These are phyloP conservation scores for Capsicum pubescens DNA, from an alignment of 257 asterid genomes.

Conservation along the genomic window DNA sequence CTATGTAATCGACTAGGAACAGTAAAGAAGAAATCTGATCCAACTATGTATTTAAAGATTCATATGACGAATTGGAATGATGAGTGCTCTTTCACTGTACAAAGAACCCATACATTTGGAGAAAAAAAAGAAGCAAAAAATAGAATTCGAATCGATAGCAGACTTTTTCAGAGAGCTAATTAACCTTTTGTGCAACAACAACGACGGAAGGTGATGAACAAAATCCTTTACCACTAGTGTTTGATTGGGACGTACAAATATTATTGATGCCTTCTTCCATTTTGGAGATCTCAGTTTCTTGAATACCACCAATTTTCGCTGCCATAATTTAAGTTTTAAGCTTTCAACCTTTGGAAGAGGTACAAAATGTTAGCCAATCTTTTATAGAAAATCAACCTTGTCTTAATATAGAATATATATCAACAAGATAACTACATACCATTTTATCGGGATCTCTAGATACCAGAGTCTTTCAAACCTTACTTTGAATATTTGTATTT, in stretches of 20 bases:
- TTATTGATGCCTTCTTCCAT: not conserved
- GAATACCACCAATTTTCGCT: not conserved
- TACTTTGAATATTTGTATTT: not conserved
- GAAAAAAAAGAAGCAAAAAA: too few species aligned
- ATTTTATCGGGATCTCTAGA: not conserved
- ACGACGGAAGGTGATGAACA: constrained; percentile 23
- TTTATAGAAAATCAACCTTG: too few species aligned
- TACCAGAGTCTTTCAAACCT: not conserved
- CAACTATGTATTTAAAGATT: not conserved
- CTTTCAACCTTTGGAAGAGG: not conserved
- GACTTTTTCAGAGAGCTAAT: not conserved
- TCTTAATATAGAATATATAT: too few species aligned
- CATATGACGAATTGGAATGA: too few species aligned
- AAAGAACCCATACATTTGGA: too few species aligned
- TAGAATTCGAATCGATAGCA: too few species aligned
- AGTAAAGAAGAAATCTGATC: not conserved
- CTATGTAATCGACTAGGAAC: not conserved
- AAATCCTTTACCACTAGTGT: not conserved
- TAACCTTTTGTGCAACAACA: constrained; percentile 17
- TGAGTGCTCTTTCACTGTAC: too few species aligned
- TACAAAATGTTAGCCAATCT: too few species aligned
- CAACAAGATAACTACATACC: not conserved
- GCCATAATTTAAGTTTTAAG: not conserved
- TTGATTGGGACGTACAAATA: constrained; percentile 4
- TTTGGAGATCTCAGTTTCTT: not conserved